Evolutionary conservation across 2,329 filamentous ascomycete genomes (phyloP).

Genomic region (Conoideocrella luteorostrata): DNA sequence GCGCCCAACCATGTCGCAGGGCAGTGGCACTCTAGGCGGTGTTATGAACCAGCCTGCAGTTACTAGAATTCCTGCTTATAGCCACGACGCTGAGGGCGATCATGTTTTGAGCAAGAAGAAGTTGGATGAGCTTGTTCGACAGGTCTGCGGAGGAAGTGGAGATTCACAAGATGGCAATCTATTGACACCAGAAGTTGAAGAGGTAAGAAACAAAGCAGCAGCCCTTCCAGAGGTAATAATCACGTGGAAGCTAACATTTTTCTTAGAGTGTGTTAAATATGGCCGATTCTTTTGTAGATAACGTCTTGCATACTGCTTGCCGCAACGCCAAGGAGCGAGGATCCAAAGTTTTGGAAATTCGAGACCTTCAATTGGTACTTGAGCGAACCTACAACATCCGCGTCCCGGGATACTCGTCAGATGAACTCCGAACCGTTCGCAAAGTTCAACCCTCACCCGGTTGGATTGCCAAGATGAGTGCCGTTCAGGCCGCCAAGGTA

Average conservation of each 20-base stretch:
- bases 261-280: constrained; percentile 74
- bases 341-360: constrained; percentile 82
- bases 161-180: constrained; percentile 69
- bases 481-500: constrained; percentile 88
- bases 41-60: constrained; percentile 85
- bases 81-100: constrained; percentile 86
- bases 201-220: constrained; percentile 57
- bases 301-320: constrained; percentile 79
- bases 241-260: constrained; percentile 12
- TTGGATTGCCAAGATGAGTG: constrained; percentile 97
- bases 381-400: constrained; percentile 85
- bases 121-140: constrained; percentile 87
- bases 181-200: constrained; percentile 88
- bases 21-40: constrained; percentile 68
- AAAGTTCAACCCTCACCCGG: constrained; percentile 83
- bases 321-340: constrained; percentile 89
- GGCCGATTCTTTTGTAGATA: constrained; percentile 92
- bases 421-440: constrained; percentile 88
- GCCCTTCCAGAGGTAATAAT: background rate
- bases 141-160: constrained; percentile 77
- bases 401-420: constrained; percentile 88
- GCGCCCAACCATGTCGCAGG: constrained; percentile 79
- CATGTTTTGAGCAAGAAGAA: constrained; percentile 97
- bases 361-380: constrained; percentile 75
- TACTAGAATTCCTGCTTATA: constrained; percentile 72